Evolutionary conservation across 768 basidiomycete species (phyloP).

Genomic region (Cystobasidium ongulense): DNA sequence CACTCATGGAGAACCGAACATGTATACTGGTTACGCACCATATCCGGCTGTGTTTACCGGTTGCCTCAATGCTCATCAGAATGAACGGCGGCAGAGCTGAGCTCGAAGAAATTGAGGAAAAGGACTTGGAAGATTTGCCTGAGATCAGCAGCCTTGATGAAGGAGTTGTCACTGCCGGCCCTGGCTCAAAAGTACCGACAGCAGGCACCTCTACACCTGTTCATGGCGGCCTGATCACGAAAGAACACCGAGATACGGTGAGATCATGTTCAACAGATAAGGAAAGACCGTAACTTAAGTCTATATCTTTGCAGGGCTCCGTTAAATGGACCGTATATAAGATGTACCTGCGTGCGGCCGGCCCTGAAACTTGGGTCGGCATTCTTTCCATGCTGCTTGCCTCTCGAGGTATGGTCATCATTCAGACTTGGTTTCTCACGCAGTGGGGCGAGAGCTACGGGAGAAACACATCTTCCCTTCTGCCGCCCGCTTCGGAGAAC

Average conservation of each 20-base stretch:
- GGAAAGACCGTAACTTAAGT: too few species aligned
- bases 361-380: constrained; percentile 31
- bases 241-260: constrained; percentile 32
- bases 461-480: neutral
- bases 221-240: constrained; percentile 29
- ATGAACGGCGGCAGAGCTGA: constrained; percentile 30
- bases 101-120: constrained; percentile 1
- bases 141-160: constrained; percentile 16
- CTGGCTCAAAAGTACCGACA: constrained; percentile 30
- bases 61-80: constrained; percentile 59
- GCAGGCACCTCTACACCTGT: constrained; percentile 4
- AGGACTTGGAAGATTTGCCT: neutral
- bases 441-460: constrained; percentile 39
- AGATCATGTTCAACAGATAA: neutral
- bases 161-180: neutral
- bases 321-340: constrained; percentile 35
- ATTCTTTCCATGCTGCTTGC: constrained; percentile 9
- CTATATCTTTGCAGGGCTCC: constrained; percentile 17
- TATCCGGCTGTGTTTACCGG: constrained; percentile 74
- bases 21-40: constrained; percentile 88
- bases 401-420: neutral
- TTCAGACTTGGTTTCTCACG: constrained; percentile 30
- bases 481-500: constrained; percentile 25
- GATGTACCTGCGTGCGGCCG: constrained; percentile 32
- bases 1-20: constrained; percentile 68